Conservation (phyloP, 495 filamentous ascomycete genomes). For the Penicillium paxilli region DNA sequence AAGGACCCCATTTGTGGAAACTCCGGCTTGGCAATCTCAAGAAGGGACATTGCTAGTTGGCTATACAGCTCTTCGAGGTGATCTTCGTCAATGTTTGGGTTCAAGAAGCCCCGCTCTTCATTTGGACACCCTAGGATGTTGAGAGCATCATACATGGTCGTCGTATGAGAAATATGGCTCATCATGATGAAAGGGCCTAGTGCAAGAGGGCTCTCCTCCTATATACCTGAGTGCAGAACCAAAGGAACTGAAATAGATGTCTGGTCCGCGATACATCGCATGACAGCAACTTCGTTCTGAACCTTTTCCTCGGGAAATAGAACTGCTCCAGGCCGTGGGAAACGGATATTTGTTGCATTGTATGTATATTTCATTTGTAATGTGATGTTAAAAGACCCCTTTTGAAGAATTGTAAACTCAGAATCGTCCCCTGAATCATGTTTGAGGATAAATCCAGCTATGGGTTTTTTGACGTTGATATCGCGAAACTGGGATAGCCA, state of each 20-base stretch:
- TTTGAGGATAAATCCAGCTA: constrained; percentile 8
- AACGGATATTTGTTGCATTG: constrained; percentile 6
- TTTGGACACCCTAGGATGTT: constrained; percentile 20
- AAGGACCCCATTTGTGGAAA: constrained; percentile 41
- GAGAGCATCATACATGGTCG: constrained; percentile 32
- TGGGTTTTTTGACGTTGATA: neutral
- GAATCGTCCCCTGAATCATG: constrained; percentile 3
- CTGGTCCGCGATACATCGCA: constrained; percentile 37
- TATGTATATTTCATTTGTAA: constrained; percentile 10
- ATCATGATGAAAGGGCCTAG: constrained; percentile 45
- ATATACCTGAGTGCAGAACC: constrained; percentile 32
- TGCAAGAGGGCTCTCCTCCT: constrained; percentile 15
- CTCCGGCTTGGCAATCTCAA: constrained; percentile 32
- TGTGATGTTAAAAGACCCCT: constrained; percentile 13
- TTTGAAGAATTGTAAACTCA: constrained; percentile 6
- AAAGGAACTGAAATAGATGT: constrained; percentile 16
- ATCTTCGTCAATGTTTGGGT: constrained; percentile 29
- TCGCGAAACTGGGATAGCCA: constrained; percentile 12
- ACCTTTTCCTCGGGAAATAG: constrained; percentile 38
- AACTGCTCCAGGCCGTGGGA: constrained; percentile 10
- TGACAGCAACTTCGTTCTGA: constrained; percentile 40
- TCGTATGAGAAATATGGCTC: constrained; percentile 36
- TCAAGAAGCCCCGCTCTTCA: constrained; percentile 19
- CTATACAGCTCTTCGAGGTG: constrained; percentile 30
- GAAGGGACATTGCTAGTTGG: constrained; percentile 33